Base-by-base conservation (phyloP, 108 stramenopile genomes). In the Cyclotella baltica region DNA sequence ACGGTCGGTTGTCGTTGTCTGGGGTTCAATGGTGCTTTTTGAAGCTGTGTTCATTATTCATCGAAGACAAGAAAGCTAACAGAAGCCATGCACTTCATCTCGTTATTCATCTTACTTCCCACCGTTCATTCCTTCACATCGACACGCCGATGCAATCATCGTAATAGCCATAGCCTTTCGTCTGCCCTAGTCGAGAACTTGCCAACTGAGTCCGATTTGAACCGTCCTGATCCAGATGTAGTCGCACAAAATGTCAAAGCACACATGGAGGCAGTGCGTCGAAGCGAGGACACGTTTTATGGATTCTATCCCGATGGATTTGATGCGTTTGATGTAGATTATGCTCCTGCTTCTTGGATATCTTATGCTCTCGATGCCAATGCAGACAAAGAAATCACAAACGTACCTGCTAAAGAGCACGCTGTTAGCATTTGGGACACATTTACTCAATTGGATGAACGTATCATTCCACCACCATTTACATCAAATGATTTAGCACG, bases 261-360 rank as follows among this genome's bases (percentile, higher is more conserved):
- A 6, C 64, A 65, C 64, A 47, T 29, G 30, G 76, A 77, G n/a
- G 72, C 64, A 5, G 72, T 79, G 19, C 48, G 31, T 35, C 34
- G 57, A 29, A 73, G 72, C 37, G 78, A 79, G 46, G 53, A 66
- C 19, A 53, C 62, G 30, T 79, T 79, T 30, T 79, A 79, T 38
- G 78, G 78, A 46, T 79, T 57, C 52, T 79, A 73, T 29, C 78
- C 78, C 13, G 64, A 79, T 20, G 78, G 78, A 22, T 66, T 79
- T 43, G 16, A 35, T 19, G 64, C 66, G 29, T 73, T 64, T n/a
- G 73, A 73, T 57, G 16, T 34, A 30, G 72, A 64, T 0, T 46
- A 65, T 33, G 28, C 62, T 46, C 78, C 78, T 15, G 40, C 53
- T 3, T 46, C 33, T 19, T 79, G 72, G 72, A 65, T 27, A 19